Conservation (phyloP, 2,329 filamentous ascomycete species). For the Alternaria triticina region DNA sequence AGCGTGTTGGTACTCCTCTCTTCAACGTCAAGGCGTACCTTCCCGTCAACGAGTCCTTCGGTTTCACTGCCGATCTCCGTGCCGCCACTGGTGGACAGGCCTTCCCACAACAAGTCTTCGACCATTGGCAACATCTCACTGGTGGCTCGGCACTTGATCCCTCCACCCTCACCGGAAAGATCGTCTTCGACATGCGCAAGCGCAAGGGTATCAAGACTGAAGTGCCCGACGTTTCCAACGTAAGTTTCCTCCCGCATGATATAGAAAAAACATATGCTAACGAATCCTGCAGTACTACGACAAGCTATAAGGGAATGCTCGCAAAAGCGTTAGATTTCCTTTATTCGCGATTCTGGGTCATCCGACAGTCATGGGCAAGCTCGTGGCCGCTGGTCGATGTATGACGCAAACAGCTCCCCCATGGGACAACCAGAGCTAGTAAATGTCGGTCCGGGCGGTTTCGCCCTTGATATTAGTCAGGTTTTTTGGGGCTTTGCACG, state of each 20-base stretch:
- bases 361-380: constrained; percentile 44
- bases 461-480: constrained; percentile 36
- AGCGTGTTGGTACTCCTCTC: constrained; percentile 96
- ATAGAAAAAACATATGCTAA: constrained; percentile 48
- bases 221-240: constrained; percentile 92
- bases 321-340: constrained; percentile 54
- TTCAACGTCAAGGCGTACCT: constrained; percentile 99
- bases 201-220: constrained; percentile 99
- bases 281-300: constrained; percentile 80
- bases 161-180: constrained; percentile 79
- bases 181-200: constrained; percentile 93
- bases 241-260: constrained; percentile 62
- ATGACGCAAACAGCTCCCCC: constrained; percentile 40
- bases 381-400: constrained; percentile 43
- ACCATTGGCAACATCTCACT: constrained; percentile 96
- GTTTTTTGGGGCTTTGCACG: constrained; percentile 38
- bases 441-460: constrained; percentile 48
- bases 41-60: constrained; percentile 96
- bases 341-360: constrained; percentile 41
- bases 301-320: constrained; percentile 80
- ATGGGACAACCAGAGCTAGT: constrained; percentile 41
- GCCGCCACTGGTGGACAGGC: constrained; percentile 93
- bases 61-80: constrained; percentile 98
- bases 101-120: constrained; percentile 98
- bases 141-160: constrained; percentile 90